Evolutionary conservation across 108 stramenopile genomes (phyloP), one percentile per base, ranked within the genome.

Genomic region (Pseudonitzschia delicatissima): DNA sequence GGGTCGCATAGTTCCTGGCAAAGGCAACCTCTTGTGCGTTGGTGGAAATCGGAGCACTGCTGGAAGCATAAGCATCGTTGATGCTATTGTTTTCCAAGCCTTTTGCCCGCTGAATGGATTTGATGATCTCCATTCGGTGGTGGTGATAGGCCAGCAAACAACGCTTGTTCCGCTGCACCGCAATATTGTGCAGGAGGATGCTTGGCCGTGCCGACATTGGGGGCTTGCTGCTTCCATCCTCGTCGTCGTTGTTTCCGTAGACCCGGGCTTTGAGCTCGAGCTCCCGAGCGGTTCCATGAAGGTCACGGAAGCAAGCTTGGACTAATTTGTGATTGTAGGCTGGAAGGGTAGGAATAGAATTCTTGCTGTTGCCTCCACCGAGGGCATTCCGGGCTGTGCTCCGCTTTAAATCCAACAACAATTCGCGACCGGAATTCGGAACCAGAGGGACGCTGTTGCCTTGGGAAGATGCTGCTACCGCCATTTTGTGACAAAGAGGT

Each of bases 71-170:
- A 31, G 4, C 23, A 20, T 9, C 52, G 11, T 15, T 6, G 20
- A 20, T 18, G 31, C 34, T 53, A 31, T 12, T 28, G 11, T 57
- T 34, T 4, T 23, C 63, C 29, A 20, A 45, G 18, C 21, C 32
- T 33, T 53, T 28, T 9, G 28, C 17, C 20, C 66, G 52, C 18
- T 64, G 53, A 21, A 53, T 45, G 12, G 55, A 12, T 61, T 69
- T 45, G 12, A 90, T 64, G 72, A 79, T 77, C 34, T 89, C 84
- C 13, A 90, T 61, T 13, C 96, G 85, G 34, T 78, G 58, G 49
- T 86, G 74, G 70, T 95, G 88, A 71, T 98, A 98, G 25, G 95
- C 86, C 44, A 98, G 83, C 36, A 97, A 75, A 68, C 95, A 96
- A 34, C 94, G 95, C 69, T 96, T 97, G 68, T 96, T 91, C 4